Evolutionary conservation across 2,329 filamentous ascomycete species (phyloP).

Genomic region (Sporothrix mexicana): DNA sequence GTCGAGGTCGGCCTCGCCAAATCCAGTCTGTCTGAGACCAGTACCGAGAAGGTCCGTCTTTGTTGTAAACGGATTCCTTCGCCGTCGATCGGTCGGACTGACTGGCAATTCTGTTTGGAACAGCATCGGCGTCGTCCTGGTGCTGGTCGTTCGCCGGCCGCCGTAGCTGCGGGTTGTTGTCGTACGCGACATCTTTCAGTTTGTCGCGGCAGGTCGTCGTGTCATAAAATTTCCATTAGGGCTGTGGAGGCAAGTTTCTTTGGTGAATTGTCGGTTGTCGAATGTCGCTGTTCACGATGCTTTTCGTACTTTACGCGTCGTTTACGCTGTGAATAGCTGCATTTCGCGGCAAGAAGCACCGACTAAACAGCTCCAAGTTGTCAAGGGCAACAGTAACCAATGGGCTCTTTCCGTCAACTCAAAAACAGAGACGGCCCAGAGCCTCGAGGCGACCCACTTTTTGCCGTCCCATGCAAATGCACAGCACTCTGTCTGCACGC

Average conservation of each 20-base stretch:
- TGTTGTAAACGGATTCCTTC: constrained; percentile 32
- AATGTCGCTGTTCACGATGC: too few species aligned
- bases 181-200: constrained; percentile 52
- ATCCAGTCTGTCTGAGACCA: too few species aligned
- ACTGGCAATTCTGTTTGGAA: constrained; percentile 60
- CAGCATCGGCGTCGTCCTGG: constrained; percentile 54
- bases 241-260: not conserved
- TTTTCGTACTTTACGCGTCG: not conserved
- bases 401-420: not conserved
- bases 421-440: not conserved
- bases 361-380: constrained; percentile 26
- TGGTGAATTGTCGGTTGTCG: too few species aligned
- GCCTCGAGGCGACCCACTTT: constrained; percentile 12
- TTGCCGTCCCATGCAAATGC: constrained; percentile 9
- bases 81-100: constrained; percentile 52
- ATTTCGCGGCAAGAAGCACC: constrained; percentile 3
- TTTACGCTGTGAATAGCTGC: constrained; percentile 8
- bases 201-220: constrained; percentile 34
- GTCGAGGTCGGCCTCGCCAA: constrained; percentile 31
- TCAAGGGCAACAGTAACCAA: constrained; percentile 26
- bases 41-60: constrained; percentile 29
- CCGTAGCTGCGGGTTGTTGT: constrained; percentile 57
- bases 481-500: not conserved
- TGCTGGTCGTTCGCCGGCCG: constrained; percentile 47
- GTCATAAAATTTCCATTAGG: constrained; percentile 32